Base-by-base conservation (phyloP, 345 rosid species). In the Acer yangbiense region DNA sequence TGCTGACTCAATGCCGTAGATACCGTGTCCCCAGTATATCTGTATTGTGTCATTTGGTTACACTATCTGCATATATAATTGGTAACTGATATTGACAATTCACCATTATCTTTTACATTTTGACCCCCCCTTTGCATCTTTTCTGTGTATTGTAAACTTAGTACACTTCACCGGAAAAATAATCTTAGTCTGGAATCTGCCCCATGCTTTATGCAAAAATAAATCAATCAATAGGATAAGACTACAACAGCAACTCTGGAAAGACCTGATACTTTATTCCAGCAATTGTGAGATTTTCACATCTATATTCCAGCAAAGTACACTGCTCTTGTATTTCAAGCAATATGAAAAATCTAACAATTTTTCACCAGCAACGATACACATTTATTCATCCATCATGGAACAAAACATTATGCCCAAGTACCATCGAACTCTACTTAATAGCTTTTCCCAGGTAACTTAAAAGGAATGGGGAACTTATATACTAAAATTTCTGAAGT, bases 21-120 rank as follows among this genome's bases (percentile, higher is more conserved):
- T 74, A 48, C 83, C 82, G 66, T 81, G 81, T 46, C 83, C 85
- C 78, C 76, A 77, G 78, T 79, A 83, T 50, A 83, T 79, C 85
- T 76, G 83, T 71, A 50, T 66, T 8, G 17, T 44, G 11, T 12
- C 12, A 71, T 43, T 63, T 18, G 20, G 12, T 29, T 43, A 32
- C 50, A 48, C 17, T 14, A n/a, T 25, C 70, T 27, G 61, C 69
- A 63, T 64, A 64, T 46, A 21, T 21, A 73, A 60, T 21, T 54
- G 32, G 2, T 18, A 9, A 73, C 7, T 3, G 14, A 48, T 17
- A 62, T 64, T 6, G 20, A 43, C 48, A 29, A 39, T 63, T 60
- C 29, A 58, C 13, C 52, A 20, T 29, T 44, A 14, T 70, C 35
- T 11, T 60, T 63, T 48, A 12, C 68, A 17, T 61, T 11, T 14